Evolutionary conservation across 768 basidiomycete species (phyloP), one percentile per base, ranked within the genome.

Genomic region (Auricularia cornea): DNA sequence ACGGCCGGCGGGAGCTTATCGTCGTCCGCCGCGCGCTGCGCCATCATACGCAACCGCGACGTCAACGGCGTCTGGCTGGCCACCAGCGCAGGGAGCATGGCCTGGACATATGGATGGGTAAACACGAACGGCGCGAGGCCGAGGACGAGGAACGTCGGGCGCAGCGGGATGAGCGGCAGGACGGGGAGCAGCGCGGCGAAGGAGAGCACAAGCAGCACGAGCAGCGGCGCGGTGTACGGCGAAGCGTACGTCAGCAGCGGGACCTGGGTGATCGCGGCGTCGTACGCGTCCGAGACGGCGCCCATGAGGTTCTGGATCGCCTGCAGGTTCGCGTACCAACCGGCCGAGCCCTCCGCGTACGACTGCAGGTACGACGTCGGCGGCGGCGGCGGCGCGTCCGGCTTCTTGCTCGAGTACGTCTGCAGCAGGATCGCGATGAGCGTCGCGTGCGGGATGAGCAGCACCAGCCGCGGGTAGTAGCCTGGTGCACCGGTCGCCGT

Each of bases 271-370:
- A 83, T 74, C 16, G 82, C 66, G 1, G 79, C 65, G 62, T 87
- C 85, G 59, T 88, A 77, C 0, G 74, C 68, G 67, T 92, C 91
- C 8, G 88, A 81, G 90, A 87, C 76, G 6, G 82, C 75, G 5
- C 92, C 92, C 92, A 95, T 94, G 32, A 95, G 81, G 67, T 95
- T 95, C 71, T 95, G 94, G 31, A 95, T 89, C 1, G 81, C 92
- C 74, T 94, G 92, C 2, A 95, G 76, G 66, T 94, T 96, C 18
- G 89, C 88, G 65, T 89, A 87, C 87, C 91, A 94, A 63, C 90
- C 88, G 0, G 86, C 81, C 12, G 84, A 83, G 3, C 86, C 88
- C 68, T 92, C 89, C 3, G 80, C 69, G 1, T 79, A 69, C 23
- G 76, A 51, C 44, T 60, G 74, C 18, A 59, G 56, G 33, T 59